phyloP scores from a whole-genome alignment of 441 rosid genomes.

The Pelargonium australe region DNA sequence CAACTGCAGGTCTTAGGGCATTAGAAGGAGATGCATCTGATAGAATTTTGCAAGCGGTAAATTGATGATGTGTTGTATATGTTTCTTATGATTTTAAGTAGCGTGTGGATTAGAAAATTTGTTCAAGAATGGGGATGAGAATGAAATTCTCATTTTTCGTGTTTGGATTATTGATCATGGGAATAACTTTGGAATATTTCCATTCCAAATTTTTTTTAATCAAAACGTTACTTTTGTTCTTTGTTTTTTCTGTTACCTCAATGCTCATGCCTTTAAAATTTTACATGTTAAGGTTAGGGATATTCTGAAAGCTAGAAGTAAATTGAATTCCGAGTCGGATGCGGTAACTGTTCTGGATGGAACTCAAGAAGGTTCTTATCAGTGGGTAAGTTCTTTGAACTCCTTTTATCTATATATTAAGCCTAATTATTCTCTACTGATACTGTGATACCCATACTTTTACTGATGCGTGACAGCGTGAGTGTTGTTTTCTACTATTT shows the following conservation, averaged over 20 bases:
- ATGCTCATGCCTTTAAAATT: slow-evolving; percentile 17
- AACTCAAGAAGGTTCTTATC: slow-evolving; percentile 91
- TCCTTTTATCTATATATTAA: not conserved
- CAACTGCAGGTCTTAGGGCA: slow-evolving; percentile 91
- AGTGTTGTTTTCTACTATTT: too few species aligned
- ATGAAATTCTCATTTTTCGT: too few species aligned
- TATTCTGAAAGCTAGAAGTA: slow-evolving; percentile 67
- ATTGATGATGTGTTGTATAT: slow-evolving; percentile 9
- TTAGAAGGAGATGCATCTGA: slow-evolving; percentile 68
- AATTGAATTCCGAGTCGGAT: slow-evolving; percentile 50
- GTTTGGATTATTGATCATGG: too few species aligned
- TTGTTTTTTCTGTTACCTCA: not conserved
- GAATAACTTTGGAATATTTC: too few species aligned
- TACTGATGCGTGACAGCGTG: not conserved
- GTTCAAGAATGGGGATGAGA: too few species aligned
- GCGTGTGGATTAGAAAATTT: too few species aligned
- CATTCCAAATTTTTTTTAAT: too few species aligned
- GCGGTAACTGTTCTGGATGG: slow-evolving; percentile 89
- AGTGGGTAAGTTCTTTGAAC: slow-evolving; percentile 63
- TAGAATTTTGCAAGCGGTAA: slow-evolving; percentile 75
- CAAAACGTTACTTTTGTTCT: not conserved
- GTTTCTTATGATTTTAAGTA: slow-evolving; percentile 6
- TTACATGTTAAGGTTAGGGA: slow-evolving; percentile 62
- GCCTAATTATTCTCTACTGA: not conserved
- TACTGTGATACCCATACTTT: not conserved